Evolutionary conservation across 2,329 filamentous ascomycete genomes (phyloP), one percentile per base, ranked within the genome.

Genomic region (Aaosphaeria arxii): DNA sequence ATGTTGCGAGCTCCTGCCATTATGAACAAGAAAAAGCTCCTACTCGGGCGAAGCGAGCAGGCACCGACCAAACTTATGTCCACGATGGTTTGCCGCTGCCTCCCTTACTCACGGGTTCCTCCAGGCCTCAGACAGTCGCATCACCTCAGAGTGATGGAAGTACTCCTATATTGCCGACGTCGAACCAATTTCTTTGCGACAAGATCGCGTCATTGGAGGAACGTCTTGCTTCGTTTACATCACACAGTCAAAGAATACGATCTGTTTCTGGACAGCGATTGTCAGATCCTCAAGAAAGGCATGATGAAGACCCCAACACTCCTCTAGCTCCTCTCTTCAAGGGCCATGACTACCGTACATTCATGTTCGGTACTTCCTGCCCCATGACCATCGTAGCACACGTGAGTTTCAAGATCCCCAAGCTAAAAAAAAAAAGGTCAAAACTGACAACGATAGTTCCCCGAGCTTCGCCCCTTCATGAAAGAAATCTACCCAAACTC

Each of bases 331-430:
- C 71, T 42, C 49, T 73, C 2, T 64, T 74, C 28, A 66, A 71
- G 48, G 70, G 71, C 3, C 66, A 60, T 41, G 58, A 60, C 5
- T 73, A 71, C 56, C 66, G 69, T 44, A 73, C 71, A 1, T 66
- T 71, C 11, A 71, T 65, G 46, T 70, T 70, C 49, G 72, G 72
- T 28, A 61, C 67, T 11, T 71, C 69, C 7, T 66, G 71, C 53
- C 57, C 69, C 7, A 61, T 66, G 29, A 55, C 54, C 4, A 49
- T 62, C 2, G 40, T 59, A 13, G 48, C 49, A 24, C 52, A 60
- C 48, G 57, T 57, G 44, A 13, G 57, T 40, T 11, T n/a, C 32
- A 35, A 35, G 32, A 38, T 31, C 17, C 24, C 33, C 17, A 42
- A 40, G 7, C 11, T 33, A 29, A n/a, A n/a, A n/a, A n/a, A n/a